A percentile compares a stretch with the other conserved stretches of the same genome.
These are phyloP conservation scores for Annulohypoxylon truncatum DNA, from an alignment of 2,329 filamentous ascomycete genomes.

Conservation along the genomic window DNA sequence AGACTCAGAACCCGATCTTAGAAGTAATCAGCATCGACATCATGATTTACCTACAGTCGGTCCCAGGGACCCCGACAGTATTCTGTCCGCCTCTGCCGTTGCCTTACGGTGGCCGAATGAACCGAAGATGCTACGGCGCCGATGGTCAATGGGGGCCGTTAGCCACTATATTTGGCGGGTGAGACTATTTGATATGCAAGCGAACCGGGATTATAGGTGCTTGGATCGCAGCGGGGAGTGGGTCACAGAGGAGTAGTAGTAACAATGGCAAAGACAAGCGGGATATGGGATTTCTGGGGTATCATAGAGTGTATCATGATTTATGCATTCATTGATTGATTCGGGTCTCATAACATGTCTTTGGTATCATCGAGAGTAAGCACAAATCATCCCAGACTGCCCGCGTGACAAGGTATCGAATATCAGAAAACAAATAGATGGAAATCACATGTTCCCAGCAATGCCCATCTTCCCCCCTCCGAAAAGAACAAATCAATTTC, in stretches of 20 bases:
- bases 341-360: slow-evolving; percentile 35
- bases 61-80: slow-evolving; percentile 28
- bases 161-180: slow-evolving; percentile 26
- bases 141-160: slow-evolving; percentile 36
- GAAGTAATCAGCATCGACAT: slow-evolving; percentile 29
- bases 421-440: slow-evolving; percentile 37
- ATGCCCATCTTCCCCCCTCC: slow-evolving; percentile 22
- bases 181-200: slow-evolving; percentile 29
- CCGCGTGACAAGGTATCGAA: slow-evolving; percentile 41
- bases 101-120: slow-evolving; percentile 29
- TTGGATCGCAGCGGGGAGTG: slow-evolving; percentile 23
- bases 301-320: slow-evolving; percentile 30
- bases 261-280: not conserved
- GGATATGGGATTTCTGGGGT: slow-evolving; percentile 19
- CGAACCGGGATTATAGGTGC: slow-evolving; percentile 28
- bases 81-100: slow-evolving; percentile 19
- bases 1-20: slow-evolving; percentile 21
- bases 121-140: slow-evolving; percentile 29
- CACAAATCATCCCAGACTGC: slow-evolving; percentile 34
- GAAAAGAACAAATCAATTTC: slow-evolving; percentile 35
- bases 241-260: slow-evolving; percentile 20
- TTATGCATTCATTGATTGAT: slow-evolving; percentile 39
- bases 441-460: slow-evolving; percentile 32
- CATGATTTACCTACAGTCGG: slow-evolving; percentile 28
- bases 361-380: slow-evolving; percentile 42